Percentiles rank a stretch among this genome's conserved stretches.
Evolutionary conservation across 164 flowering plant genomes (phyloP).

Genomic region (Piper longum): DNA sequence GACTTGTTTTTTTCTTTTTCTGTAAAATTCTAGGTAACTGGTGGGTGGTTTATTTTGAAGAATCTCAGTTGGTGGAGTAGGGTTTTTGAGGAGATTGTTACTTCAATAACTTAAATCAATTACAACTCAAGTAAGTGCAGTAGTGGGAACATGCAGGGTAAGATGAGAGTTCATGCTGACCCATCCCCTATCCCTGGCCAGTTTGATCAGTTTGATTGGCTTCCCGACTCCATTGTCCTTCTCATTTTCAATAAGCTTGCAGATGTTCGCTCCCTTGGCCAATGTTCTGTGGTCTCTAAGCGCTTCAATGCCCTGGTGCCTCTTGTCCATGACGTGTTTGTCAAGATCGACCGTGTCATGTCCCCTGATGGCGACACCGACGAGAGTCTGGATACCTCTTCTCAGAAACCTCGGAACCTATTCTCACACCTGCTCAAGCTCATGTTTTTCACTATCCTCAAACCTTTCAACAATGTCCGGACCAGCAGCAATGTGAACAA

Average conservation of each 20-base stretch:
- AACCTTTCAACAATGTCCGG: slow-evolving; percentile 7
- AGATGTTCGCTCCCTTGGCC: slow-evolving; percentile 74
- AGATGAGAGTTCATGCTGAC: background rate
- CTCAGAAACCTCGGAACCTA: slow-evolving; percentile 8
- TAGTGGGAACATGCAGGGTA: slow-evolving; percentile 1
- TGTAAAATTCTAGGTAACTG: too few relatives aligned
- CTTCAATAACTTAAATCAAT: too few relatives aligned
- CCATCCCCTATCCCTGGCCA: background rate
- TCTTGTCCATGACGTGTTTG: slow-evolving; percentile 69
- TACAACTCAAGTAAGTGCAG: background rate
- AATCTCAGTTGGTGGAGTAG: background rate
- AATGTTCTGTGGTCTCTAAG: slow-evolving; percentile 70
- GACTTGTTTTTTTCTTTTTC: background rate
- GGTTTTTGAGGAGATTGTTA: background rate
- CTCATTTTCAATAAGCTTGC: slow-evolving; percentile 70
- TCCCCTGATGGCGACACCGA: slow-evolving; percentile 45
- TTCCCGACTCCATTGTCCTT: slow-evolving; percentile 64
- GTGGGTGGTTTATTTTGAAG: background rate
- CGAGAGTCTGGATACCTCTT: slow-evolving; percentile 5
- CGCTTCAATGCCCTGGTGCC: slow-evolving; percentile 61
- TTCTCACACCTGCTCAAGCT: slow-evolving; percentile 7
- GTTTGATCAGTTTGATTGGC: slow-evolving; percentile 51
- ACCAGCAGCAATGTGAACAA: slow-evolving; percentile 7
- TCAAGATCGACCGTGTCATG: slow-evolving; percentile 80
- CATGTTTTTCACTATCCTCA: slow-evolving; percentile 7